Percentiles rank a stretch among this genome's conserved stretches.
Evolutionary conservation across 495 filamentous ascomycete genomes (phyloP).

Genomic region (Haplographium delicatum): DNA sequence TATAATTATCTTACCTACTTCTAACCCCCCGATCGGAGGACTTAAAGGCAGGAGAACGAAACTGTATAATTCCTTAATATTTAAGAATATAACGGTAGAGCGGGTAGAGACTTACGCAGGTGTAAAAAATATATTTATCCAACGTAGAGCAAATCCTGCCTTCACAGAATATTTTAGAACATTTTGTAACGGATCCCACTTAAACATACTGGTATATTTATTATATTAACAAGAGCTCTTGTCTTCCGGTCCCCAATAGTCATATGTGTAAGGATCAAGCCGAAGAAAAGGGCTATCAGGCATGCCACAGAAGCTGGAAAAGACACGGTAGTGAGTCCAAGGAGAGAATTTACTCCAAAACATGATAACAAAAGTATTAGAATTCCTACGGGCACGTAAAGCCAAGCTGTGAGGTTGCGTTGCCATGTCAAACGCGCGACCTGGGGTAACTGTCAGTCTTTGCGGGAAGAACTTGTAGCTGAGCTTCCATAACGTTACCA

Average conservation of each 20-base stretch:
- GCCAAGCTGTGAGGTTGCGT: constrained; percentile 39
- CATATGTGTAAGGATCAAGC: constrained; percentile 36
- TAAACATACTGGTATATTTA: constrained; percentile 44
- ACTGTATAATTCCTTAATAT: constrained; percentile 6
- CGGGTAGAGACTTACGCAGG: constrained; percentile 29
- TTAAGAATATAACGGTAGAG: neutral
- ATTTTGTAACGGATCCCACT: neutral
- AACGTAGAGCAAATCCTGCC: constrained; percentile 49
- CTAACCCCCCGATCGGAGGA: constrained; percentile 41
- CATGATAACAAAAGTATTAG: constrained; percentile 42
- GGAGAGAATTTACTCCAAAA: constrained; percentile 45
- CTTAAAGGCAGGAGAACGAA: constrained; percentile 51
- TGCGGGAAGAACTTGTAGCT: no score
- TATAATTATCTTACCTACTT: constrained; percentile 49
- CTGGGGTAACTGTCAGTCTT: constrained; percentile 20
- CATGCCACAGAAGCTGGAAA: constrained; percentile 51
- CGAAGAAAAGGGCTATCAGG: constrained; percentile 43
- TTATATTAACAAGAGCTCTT: constrained; percentile 34
- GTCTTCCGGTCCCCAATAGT: constrained; percentile 41
- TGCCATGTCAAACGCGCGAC: constrained; percentile 26
- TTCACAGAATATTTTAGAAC: constrained; percentile 17
- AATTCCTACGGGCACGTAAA: constrained; percentile 43
- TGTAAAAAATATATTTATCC: constrained; percentile 51
- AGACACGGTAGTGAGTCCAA: constrained; percentile 39
- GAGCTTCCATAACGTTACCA: no score